Conservation (phyloP, 495 filamentous ascomycete genomes). For the Patellaria atrata region DNA sequence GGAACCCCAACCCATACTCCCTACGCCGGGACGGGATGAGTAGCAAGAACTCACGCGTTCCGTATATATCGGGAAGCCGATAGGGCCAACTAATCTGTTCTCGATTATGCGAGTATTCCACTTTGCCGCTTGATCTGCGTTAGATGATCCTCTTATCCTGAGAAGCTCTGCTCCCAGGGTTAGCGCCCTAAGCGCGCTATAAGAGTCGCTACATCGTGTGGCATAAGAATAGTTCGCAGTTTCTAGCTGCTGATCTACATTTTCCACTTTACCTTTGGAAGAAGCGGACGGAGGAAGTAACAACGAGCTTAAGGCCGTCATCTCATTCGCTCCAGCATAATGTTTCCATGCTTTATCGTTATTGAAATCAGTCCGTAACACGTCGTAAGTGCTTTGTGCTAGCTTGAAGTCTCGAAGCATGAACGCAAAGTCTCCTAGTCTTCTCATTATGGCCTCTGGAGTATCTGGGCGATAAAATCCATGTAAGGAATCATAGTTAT, state of each 20-base stretch:
- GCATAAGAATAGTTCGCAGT: conserved; percentile 83
- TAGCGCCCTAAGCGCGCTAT: conserved; percentile 63
- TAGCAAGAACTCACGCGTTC: conserved; percentile 80
- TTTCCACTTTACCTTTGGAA: conserved; percentile 61
- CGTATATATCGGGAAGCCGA: conserved; percentile 64
- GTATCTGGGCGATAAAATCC: conserved; percentile 74
- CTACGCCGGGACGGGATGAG: conserved; percentile 49
- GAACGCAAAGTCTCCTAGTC: conserved; percentile 86
- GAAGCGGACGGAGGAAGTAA: conserved; percentile 55
- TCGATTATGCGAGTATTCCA: conserved; percentile 77
- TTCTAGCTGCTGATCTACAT: conserved; percentile 71
- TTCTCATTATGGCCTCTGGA: conserved; percentile 81
- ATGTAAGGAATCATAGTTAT: conserved; percentile 62
- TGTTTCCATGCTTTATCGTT: conserved; percentile 96
- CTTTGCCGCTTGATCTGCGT: conserved; percentile 70
- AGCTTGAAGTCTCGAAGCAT: conserved; percentile 93
- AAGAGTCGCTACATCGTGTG: conserved; percentile 50
- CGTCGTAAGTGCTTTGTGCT: conserved; percentile 78
- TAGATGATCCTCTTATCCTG: conserved; percentile 57
- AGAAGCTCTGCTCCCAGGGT: conserved; percentile 68
- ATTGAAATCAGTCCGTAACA: conserved; percentile 71
- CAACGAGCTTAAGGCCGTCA: conserved; percentile 72
- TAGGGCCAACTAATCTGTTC: conserved; percentile 51
- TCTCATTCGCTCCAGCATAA: conserved; percentile 84
- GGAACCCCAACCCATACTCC: conserved; percentile 49